phyloP scores from a whole-genome alignment of 23 red algal genomes.

The Gracilariopsis chorda region DNA sequence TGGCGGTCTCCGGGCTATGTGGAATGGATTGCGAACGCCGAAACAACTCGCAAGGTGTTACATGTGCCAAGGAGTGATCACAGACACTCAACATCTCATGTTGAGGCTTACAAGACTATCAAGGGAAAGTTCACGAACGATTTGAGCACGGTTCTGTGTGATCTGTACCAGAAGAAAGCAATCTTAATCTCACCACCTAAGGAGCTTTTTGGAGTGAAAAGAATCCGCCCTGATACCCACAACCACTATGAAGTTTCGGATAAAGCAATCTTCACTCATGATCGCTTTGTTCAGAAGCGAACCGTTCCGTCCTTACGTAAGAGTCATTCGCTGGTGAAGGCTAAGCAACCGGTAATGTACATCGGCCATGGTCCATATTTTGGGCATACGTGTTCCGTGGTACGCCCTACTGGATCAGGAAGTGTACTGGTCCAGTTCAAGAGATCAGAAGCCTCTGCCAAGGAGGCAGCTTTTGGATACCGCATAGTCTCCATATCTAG shows the following conservation, averaged over 20 bases:
- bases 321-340: background rate
- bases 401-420: background rate
- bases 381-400: background rate
- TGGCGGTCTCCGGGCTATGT: constrained; percentile 51
- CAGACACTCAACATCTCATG: background rate
- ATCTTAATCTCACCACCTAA: background rate
- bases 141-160: background rate
- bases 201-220: constrained; percentile 29
- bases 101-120: background rate
- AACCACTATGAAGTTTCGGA: background rate
- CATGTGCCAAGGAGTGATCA: background rate
- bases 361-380: constrained; percentile 63
- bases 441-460: constrained; percentile 22
- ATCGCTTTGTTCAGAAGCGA: constrained; percentile 4
- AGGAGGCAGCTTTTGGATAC: constrained; percentile 70
- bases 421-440: constrained; percentile 25
- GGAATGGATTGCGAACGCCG: constrained; percentile 4
- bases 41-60: constrained; percentile 2
- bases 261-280: background rate
- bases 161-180: constrained; percentile 25
- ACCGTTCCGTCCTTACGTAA: background rate
- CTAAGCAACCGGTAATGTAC: constrained; percentile 30
- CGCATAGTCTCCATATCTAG: constrained; percentile 35
- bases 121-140: background rate
- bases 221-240: background rate